phyloP scores from a whole-genome alignment of 345 rosid genomes.

The Melastoma malabathricum region DNA sequence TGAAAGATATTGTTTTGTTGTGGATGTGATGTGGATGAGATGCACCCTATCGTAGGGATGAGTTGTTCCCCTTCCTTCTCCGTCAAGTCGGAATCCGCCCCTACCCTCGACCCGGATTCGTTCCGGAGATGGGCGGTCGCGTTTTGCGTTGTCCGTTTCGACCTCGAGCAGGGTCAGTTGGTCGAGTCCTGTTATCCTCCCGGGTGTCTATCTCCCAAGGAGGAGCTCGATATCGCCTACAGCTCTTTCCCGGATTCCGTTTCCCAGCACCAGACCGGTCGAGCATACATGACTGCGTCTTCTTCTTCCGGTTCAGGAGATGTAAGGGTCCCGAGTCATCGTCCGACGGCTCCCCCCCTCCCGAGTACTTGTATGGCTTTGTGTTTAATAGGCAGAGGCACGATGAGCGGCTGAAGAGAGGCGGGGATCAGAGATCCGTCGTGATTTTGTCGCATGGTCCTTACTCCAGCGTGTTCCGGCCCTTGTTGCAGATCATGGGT shows the following conservation, averaged over 20 bases:
- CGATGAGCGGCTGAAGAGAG: constrained; percentile 87
- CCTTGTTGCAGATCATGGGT: constrained; percentile 90
- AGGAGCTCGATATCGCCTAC: constrained; percentile 86
- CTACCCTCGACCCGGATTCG: constrained; percentile 53
- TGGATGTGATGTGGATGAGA: background rate
- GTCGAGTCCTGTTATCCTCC: constrained; percentile 87
- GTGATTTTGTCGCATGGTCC: constrained; percentile 80
- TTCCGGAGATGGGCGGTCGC: constrained; percentile 71
- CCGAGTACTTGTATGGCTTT: constrained; percentile 63
- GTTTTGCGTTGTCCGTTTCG: constrained; percentile 81
- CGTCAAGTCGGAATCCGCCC: constrained; percentile 47
- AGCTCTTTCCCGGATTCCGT: constrained; percentile 95
- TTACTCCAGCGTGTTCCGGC: constrained; percentile 72
- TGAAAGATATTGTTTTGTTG: too few relatives aligned
- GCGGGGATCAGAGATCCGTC: constrained; percentile 94
- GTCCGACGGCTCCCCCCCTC: constrained; percentile 12
- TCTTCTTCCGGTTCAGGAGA: constrained; percentile 83
- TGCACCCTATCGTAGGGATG: constrained; percentile 28
- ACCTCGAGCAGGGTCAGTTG: constrained; percentile 94
- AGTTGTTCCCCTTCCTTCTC: constrained; percentile 86
- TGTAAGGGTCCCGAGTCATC: constrained; percentile 22
- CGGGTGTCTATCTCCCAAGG: constrained; percentile 46
- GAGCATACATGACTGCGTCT: constrained; percentile 92
- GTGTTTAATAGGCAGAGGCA: constrained; percentile 94
- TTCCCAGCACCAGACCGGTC: constrained; percentile 75